Base-by-base conservation (phyloP, 2,329 filamentous ascomycete genomes). In the Penicillium sp. region DNA sequence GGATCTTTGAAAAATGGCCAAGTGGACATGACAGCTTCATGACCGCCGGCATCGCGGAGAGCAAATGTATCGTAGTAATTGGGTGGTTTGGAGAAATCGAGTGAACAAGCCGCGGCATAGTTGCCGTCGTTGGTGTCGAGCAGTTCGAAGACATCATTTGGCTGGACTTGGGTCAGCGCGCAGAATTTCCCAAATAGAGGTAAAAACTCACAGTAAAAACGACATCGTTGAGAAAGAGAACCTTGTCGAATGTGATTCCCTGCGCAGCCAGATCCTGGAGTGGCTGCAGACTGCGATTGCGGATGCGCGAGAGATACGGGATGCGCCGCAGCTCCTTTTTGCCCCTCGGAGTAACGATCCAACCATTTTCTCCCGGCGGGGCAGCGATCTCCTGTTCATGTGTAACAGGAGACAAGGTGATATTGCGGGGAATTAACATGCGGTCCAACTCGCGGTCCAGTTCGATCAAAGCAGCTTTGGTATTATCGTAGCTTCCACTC, bases 61-160 rank as follows among this genome's bases (percentile, higher is more conserved):
- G 87, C 88, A 67, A 89, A 91, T 0, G 86, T 84, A 67, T 91
- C 89, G 68, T 91, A 91, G 66, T 85, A 89, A 33, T 82, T 78
- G 56, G 87, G 83, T 0, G 85, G 83, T 48, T 82, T 80, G 55
- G 84, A 82, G 62, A 86, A 90, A 71, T 91, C 88, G 29, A 89
- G 73, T 0, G 86, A 86, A 63, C 88, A 91, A 3, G 85, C 86
- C 0, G 87, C 84, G 3, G 85, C 82, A 60, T 90, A 91, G 13
- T 74, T 63, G 5, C 80, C 77, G 13, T 71, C 60, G 60, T 85
- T 83, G 2, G 84, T 87, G 42, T 78, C 79, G 54, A 90, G 72
- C 13, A 87, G 72, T 18, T 80, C 75, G 5, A 79, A 68, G 0
- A 83, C 80, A 56, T 86, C 83, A 3, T 75, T 60, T 0, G 81